Conservation (phyloP, 1,139 yeast genomes). For the Diutina sp. region DNA sequence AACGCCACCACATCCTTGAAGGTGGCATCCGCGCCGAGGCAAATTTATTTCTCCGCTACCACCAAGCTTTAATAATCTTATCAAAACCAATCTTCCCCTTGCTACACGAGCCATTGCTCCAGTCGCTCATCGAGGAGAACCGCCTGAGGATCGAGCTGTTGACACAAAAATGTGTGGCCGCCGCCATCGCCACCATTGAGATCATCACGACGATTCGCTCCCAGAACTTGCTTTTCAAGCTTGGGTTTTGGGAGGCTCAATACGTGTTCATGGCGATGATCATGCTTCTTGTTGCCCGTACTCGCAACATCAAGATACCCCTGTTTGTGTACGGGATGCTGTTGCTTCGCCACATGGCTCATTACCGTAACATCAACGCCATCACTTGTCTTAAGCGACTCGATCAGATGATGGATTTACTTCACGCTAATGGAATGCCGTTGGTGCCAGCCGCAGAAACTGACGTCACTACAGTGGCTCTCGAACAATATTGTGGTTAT, state of each 20-base stretch:
- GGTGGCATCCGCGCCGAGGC: slow-evolving; percentile 18
- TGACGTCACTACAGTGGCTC: not conserved
- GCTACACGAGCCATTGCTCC: slow-evolving; percentile 31
- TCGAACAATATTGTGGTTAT: not conserved
- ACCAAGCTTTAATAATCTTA: slow-evolving; percentile 31
- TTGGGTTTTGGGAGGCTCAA: slow-evolving; percentile 43
- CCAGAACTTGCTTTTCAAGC: slow-evolving; percentile 22
- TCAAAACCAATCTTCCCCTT: slow-evolving; percentile 31
- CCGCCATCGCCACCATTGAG: slow-evolving; percentile 26
- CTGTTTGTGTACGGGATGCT: slow-evolving; percentile 12
- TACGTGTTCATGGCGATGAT: slow-evolving; percentile 29
- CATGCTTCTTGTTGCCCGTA: slow-evolving; percentile 16
- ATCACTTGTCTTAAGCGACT: not conserved
- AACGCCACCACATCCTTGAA: slow-evolving; percentile 5
- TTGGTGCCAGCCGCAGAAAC: not conserved
- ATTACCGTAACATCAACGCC: slow-evolving; percentile 31
- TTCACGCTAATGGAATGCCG: not conserved
- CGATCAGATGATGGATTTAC: not conserved
- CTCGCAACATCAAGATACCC: slow-evolving; percentile 14
- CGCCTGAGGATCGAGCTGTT: slow-evolving; percentile 23
- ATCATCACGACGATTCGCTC: slow-evolving; percentile 23
- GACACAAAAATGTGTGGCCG: not conserved
- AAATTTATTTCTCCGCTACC: slow-evolving; percentile 31
- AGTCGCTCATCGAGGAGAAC: slow-evolving; percentile 22
- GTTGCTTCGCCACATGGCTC: slow-evolving; percentile 25